These are phyloP conservation scores for Arabidopsis arenosa DNA, from an alignment of 345 rosid species.

Conservation along the genomic window DNA sequence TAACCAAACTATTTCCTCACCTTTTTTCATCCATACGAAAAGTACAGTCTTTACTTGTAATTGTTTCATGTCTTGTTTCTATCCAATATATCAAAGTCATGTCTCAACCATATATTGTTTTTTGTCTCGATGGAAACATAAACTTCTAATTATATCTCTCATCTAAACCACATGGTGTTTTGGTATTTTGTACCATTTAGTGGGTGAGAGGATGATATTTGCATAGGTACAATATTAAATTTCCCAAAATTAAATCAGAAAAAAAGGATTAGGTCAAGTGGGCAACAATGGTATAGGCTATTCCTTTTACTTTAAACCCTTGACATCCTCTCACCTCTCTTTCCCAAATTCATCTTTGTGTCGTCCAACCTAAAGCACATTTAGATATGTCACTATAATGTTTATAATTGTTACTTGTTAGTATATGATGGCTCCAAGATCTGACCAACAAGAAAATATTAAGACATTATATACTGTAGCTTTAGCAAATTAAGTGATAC, in stretches of 20 bases:
- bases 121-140: constrained; percentile 34
- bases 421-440: constrained; percentile 30
- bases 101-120: constrained; percentile 33
- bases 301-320: constrained; percentile 34
- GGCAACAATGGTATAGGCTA: constrained; percentile 26
- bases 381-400: constrained; percentile 24
- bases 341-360: constrained; percentile 28
- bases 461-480: constrained; percentile 16
- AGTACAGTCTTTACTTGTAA: constrained; percentile 39
- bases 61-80: constrained; percentile 43
- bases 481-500: constrained; percentile 21
- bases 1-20: constrained; percentile 38
- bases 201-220: constrained; percentile 34
- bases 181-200: constrained; percentile 37
- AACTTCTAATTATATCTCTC: constrained; percentile 36
- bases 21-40: constrained; percentile 38
- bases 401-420: constrained; percentile 10
- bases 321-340: constrained; percentile 30
- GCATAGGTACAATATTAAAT: neutral
- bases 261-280: constrained; percentile 30
- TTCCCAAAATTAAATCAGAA: neutral
- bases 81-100: constrained; percentile 42
- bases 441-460: constrained; percentile 4
- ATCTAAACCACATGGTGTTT: constrained; percentile 37
- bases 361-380: constrained; percentile 34